These are phyloP conservation scores for Pythium periplocum DNA, from an alignment of 352 stramenopile genomes.

Conservation along the genomic window DNA sequence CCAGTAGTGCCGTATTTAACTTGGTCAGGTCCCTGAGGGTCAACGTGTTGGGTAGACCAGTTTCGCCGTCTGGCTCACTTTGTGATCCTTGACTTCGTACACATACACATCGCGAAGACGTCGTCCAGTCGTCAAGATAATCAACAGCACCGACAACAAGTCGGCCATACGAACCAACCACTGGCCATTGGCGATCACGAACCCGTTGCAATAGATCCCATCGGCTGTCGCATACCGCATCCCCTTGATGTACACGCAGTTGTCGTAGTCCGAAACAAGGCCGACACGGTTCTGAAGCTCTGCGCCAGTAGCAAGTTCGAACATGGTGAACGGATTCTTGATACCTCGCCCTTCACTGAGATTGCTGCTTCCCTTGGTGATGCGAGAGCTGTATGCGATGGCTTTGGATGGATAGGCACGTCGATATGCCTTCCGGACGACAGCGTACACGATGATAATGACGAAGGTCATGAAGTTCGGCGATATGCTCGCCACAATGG, in stretches of 20 bases:
- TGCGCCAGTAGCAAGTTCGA: conserved; percentile 13
- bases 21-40: too few relatives aligned
- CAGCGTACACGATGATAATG: conserved; percentile 15
- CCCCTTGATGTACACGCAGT: conserved; percentile 28
- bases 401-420: background rate
- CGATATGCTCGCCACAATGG: background rate
- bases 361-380: background rate
- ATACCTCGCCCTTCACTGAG: background rate
- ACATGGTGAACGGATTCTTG: background rate
- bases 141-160: conserved; percentile 30
- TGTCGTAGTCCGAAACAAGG: conserved; percentile 38
- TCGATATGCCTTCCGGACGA: conserved; percentile 21
- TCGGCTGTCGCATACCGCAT: conserved; percentile 28
- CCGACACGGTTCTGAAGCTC: conserved; percentile 14
- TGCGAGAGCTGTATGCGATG: conserved; percentile 5
- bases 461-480: conserved; percentile 4
- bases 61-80: conserved; percentile 9
- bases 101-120: conserved; percentile 42
- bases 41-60: conserved; percentile 1
- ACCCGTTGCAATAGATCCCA: conserved; percentile 55
- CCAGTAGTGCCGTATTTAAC: conserved; percentile 6
- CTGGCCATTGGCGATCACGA: conserved; percentile 44
- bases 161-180: conserved; percentile 38
- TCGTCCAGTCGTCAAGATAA: conserved; percentile 28
- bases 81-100: conserved; percentile 24